Percentiles rank a stretch among this genome's conserved stretches.
phyloP scores from a whole-genome alignment of 1,284 basidiomycete species.

The Irpex sp. region DNA sequence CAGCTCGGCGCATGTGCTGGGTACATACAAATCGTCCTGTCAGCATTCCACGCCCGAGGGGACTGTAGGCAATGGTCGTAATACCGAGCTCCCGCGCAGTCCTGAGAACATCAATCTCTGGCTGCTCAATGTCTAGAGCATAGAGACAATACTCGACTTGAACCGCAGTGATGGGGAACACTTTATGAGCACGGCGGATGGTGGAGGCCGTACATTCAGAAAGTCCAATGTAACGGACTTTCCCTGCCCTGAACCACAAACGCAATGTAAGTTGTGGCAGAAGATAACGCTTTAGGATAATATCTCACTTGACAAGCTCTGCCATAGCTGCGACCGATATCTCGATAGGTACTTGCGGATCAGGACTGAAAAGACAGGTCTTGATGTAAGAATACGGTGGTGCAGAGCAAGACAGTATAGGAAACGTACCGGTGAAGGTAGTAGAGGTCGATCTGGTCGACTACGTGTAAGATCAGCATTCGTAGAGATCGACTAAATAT shows the following conservation, averaged over 20 bases:
- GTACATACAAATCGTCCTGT: conserved; percentile 29
- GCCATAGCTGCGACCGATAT: conserved; percentile 29
- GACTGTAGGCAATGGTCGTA: conserved; percentile 38
- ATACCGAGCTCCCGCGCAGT: conserved; percentile 29
- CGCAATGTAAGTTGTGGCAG: background rate
- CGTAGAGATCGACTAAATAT: conserved; percentile 2
- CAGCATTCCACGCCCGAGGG: conserved; percentile 38
- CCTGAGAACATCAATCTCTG: conserved; percentile 23
- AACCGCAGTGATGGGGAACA: conserved; percentile 36
- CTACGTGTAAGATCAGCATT: background rate
- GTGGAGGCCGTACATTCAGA: conserved; percentile 40
- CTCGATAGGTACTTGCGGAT: conserved; percentile 30
- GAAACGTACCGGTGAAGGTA: conserved; percentile 31
- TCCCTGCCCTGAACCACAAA: conserved; percentile 27
- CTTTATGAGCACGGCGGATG: conserved; percentile 39
- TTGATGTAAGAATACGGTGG: background rate
- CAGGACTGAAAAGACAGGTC: conserved; percentile 13
- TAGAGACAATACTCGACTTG: conserved; percentile 46
- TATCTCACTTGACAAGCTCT: conserved; percentile 29
- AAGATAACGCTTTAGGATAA: background rate
- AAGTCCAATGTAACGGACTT: conserved; percentile 38
- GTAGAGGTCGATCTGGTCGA: conserved; percentile 35
- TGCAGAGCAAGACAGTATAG: too few relatives aligned
- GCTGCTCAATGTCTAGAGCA: conserved; percentile 31
- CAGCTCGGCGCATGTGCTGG: background rate